Base-by-base conservation (phyloP, 306 rosid genomes). In the Malus asiatica region DNA sequence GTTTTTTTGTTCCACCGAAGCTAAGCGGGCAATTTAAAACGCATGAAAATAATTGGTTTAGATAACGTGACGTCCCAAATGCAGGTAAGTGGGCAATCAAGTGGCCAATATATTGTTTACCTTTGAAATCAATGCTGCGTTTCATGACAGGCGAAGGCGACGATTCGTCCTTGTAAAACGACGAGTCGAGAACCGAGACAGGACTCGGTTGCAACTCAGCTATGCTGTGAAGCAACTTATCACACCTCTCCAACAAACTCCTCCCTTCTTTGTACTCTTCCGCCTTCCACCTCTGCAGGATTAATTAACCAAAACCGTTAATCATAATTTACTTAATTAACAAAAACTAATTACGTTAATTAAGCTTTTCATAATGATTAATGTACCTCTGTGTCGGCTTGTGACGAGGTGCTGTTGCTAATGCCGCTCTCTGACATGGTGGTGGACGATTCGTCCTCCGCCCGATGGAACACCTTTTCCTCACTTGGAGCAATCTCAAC, bases 161-260 rank as follows among this genome's bases (percentile, higher is more conserved):
- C 66, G 88, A 95, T 52, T 92, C 99, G 64, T 95, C 99, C 80
- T 86, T 90, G 92, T 90, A 86, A 74, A 92, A 90, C 15, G 96
- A 89, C 35, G 97, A 79, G 91, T 95, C 97, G 0, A 95, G 93
- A 3, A 95, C 99, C 18, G 99, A 95, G 69, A 92, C 93, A 0
- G 99, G 99, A 86, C 99, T 95, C 79, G 99, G 96, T 81, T 90
- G 97, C 81, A 90, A 77, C 93, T 90, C 97, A 15, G 97, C 96
- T 76, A 95, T 90, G 77, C 93, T 92, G 87, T 82, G 85, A 23
- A 95, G 84, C 76, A 95, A 79, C 79, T 87, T 95, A 70, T 89
- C 97, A 63, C 99, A 92, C 78, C 99, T 89, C 78, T 92, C 97
- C 58, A 95, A 71, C 27, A 89, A 77, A 79, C 78, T 88, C 78